phyloP scores from a whole-genome alignment of 1,284 basidiomycete species.

The Fomitopsis palustris region DNA sequence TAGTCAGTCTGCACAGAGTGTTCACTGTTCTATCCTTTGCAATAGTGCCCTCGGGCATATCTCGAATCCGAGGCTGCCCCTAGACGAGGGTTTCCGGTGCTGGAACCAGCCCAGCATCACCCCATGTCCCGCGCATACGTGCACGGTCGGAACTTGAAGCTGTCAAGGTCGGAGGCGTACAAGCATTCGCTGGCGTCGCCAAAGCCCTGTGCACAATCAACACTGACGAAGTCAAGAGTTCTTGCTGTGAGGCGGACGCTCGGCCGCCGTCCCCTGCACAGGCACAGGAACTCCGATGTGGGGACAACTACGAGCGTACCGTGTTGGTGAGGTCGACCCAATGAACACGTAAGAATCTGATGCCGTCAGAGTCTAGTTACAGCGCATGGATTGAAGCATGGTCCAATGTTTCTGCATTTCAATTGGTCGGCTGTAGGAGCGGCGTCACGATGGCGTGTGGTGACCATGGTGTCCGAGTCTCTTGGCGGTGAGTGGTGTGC shows the following conservation, averaged over 20 bases:
- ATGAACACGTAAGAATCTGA: conserved; percentile 48
- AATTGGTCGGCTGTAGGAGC: no score
- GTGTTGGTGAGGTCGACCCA: conserved; percentile 59
- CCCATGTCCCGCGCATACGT: conserved; percentile 54
- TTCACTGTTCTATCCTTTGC: conserved; percentile 36
- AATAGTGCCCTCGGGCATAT: conserved; percentile 58
- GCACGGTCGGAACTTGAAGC: conserved; percentile 48
- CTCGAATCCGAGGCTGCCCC: conserved; percentile 35
- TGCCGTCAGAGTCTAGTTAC: conserved; percentile 11
- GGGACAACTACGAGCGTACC: conserved; percentile 54
- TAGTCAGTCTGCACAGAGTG: no score
- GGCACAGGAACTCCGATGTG: conserved; percentile 46
- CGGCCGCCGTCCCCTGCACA: conserved; percentile 45
- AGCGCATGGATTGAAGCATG: conserved; percentile 5
- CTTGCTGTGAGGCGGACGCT: conserved; percentile 46
- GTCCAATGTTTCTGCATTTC: neutral
- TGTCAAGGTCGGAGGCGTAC: conserved; percentile 51
- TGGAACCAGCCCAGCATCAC: conserved; percentile 63
- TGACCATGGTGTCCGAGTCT: no score
- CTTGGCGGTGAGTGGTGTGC: no score
- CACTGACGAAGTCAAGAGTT: conserved; percentile 42
- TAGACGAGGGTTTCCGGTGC: conserved; percentile 42
- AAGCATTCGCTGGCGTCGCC: conserved; percentile 47
- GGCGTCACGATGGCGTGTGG: no score
- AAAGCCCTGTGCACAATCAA: conserved; percentile 35